Evolutionary conservation across 2,329 filamentous ascomycete species (phyloP), one percentile per base, ranked within the genome.

Genomic region (Emergomyces pasteurianus): DNA sequence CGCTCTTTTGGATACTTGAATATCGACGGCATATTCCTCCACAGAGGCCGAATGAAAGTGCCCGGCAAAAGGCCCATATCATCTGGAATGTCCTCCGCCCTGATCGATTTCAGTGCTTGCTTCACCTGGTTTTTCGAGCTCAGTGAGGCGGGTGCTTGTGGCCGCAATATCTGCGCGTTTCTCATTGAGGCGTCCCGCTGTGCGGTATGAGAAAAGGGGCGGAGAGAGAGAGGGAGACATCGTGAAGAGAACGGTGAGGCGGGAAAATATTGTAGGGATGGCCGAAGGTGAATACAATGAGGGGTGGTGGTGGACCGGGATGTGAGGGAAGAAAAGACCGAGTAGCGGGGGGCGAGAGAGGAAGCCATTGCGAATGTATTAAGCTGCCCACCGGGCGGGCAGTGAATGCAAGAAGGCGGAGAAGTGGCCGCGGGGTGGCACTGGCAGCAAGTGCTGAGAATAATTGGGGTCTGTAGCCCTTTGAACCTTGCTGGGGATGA

Each of bases 41-140:
- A 74, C 38, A 73, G 60, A 4, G 74, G 74, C 55, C 68, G 68
- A 21, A 77, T 67, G 60, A 74, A 77, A 0, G 74, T 77, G 34
- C 75, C 75, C 14, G 76, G 75, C 53, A 81, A 66, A 52, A 80
- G 49, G 40, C 79, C 79, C 23, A 80, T 65, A 65, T 79, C 75
- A 61, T 77, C 72, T n/a, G 73, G 73, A 60, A 77, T 62, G 46
- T 71, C 69, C 21, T 68, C 61, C 38, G 66, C 64, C 47, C 70
- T 65, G 53, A 74, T 63, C 8, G 38, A 40, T 21, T 26, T 59
- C 23, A 70, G 67, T 54, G 60, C 59, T 14, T 73, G 68, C 58
- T 69, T 70, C 18, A 70, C 66, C 52, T 70, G 65, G 36, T 72
- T 69, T 56, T 69, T 70, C 67, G 77, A 73, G 58, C 75, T 77